Base-by-base conservation (phyloP, 768 basidiomycete species). In the Asterophora lycoperdoides region DNA sequence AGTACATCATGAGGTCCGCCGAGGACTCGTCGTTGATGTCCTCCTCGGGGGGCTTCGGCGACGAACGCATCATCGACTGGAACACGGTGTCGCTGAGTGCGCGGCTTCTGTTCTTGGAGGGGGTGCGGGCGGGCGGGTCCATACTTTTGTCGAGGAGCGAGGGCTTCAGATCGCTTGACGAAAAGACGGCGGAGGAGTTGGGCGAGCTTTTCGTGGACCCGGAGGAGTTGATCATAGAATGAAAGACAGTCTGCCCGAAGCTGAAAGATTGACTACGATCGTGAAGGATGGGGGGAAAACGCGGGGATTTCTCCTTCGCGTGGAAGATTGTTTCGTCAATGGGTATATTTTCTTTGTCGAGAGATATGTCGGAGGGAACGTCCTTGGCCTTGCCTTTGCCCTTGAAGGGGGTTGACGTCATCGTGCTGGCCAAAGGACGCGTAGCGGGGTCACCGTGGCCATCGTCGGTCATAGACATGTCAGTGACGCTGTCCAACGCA, bases 221-320 rank as follows among this genome's bases (percentile, higher is more conserved):
- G 11, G 54, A 48, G 19, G 56, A 38, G 38, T 66, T 65, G 8
- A 60, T 64, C 55, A 78, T 67, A 4, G 83, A 80, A 54, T 74
- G 79, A 62, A 84, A 84, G 10, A 81, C 66, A 1, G 80, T 77
- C 58, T 83, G 80, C 2, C 81, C 83, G 45, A 81, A 76, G 59
- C 80, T 83, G 63, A 83, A 84, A 1, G 83, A 84, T n/a, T 82
- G 75, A 53, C 80, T 82, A 28, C 81, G 79, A 46, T 83, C 80
- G 43, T 78, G 76, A 8, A 72, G 60, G 0, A 66, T 60, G 5
- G 65, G 28, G 19, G 54, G 39, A 13, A 74, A 54, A 15, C 64
- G 65, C 7, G 71, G 67, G 2, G 67, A 59, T 44, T 67, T 72
- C 41, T 77, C 73, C 37, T 61, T 62, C 0, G 68, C 59, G 55